Evolutionary conservation across 257 asterid genomes (phyloP).

Genomic region (Solanum sparsipilum): DNA sequence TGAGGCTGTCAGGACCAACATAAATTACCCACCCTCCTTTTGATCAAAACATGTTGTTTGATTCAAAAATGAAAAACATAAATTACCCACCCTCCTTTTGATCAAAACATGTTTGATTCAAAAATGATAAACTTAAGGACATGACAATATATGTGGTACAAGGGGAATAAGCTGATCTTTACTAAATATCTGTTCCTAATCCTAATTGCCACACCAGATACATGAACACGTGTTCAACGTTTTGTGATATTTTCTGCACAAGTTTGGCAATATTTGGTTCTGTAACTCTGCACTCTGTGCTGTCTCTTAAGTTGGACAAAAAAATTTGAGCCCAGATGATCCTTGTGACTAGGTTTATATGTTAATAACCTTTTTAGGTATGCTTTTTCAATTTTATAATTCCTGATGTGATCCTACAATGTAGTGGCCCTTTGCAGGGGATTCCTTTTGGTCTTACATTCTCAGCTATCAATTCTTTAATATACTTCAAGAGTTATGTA

Average conservation of each 20-base stretch:
- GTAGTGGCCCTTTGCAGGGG: background rate
- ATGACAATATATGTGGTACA: background rate
- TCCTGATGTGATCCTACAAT: background rate
- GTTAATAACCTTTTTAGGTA: background rate
- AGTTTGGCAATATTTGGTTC: background rate
- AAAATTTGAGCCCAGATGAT: background rate
- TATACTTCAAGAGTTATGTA: background rate
- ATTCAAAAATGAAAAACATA: background rate
- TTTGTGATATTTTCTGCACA: background rate
- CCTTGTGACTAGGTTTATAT: background rate
- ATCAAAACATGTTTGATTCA: background rate
- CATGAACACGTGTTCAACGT: background rate
- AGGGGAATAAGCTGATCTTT: background rate
- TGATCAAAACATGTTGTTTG: background rate
- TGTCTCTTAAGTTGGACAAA: background rate
- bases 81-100: background rate
- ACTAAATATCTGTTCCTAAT: background rate
- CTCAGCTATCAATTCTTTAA: background rate
- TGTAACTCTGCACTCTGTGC: background rate
- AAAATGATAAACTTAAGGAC: background rate
- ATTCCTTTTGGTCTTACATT: background rate
- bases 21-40: background rate
- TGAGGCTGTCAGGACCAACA: background rate
- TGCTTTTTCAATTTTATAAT: background rate
- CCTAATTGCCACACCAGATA: background rate